These are phyloP conservation scores for Amanita brunnescens DNA, from an alignment of 768 basidiomycete species.

Conservation along the genomic window DNA sequence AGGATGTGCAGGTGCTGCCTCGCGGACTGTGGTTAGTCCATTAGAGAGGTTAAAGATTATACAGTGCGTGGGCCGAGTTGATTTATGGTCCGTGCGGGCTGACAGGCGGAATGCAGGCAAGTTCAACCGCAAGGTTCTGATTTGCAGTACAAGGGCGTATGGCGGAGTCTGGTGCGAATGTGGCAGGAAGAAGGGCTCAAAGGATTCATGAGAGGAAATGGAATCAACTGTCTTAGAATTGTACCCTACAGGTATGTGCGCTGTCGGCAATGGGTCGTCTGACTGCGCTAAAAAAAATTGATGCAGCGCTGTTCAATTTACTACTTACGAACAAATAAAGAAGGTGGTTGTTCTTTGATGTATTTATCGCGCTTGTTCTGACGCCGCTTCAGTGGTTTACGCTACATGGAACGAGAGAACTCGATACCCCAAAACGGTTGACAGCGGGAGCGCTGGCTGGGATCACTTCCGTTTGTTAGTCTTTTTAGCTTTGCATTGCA, in stretches of 20 bases:
- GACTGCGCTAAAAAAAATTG: background rate
- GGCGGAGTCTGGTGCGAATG: constrained; percentile 77
- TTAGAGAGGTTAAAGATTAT: constrained; percentile 95
- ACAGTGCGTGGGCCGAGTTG: constrained; percentile 48
- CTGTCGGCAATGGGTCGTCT: constrained; percentile 18
- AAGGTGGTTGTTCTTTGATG: constrained; percentile 25
- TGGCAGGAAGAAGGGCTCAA: constrained; percentile 90
- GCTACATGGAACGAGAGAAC: constrained; percentile 52
- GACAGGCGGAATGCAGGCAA: constrained; percentile 52
- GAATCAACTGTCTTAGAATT: constrained; percentile 85
- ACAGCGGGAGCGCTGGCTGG: constrained; percentile 87
- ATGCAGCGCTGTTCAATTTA: constrained; percentile 76
- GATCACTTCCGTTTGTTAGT: constrained; percentile 88
- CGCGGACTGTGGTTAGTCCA: constrained; percentile 87
- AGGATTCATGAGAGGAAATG: constrained; percentile 92
- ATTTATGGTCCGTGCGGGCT: background rate
- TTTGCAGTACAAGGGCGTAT: constrained; percentile 76
- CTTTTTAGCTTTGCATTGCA: constrained; percentile 4
- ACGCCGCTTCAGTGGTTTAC: constrained; percentile 53
- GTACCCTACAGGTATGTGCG: constrained; percentile 67
- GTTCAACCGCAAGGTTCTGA: constrained; percentile 67
- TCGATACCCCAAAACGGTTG: constrained; percentile 86
- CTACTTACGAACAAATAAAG: constrained; percentile 86
- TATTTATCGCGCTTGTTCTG: constrained; percentile 23
- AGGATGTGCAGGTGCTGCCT: constrained; percentile 57